Evolutionary conservation across 1,139 yeast genomes (phyloP).

Genomic region (Pichia sp.): DNA sequence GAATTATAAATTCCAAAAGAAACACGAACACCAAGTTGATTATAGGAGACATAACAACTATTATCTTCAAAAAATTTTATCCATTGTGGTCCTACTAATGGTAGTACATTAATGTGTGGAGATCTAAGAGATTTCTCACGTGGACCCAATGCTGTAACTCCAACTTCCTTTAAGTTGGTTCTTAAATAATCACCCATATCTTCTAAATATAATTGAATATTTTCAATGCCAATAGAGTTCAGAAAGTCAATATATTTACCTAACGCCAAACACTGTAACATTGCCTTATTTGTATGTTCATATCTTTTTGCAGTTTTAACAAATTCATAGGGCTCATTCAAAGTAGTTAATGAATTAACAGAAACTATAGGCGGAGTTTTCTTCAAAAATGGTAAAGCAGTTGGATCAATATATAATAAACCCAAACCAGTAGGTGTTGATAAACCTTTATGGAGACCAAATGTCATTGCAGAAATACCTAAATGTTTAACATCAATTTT

Average conservation of each 20-base stretch:
- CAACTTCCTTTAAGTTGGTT: not conserved
- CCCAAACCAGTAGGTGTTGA: constrained; percentile 7
- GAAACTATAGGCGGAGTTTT: not conserved
- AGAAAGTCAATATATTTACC: constrained; percentile 2
- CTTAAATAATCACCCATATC: not conserved
- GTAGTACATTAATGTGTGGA: not conserved
- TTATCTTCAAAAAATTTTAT: not conserved
- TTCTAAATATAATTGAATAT: not conserved
- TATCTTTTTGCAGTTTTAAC: not conserved
- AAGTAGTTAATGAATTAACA: not conserved
- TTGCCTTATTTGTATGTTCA: constrained; percentile 4
- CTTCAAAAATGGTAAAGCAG: not conserved
- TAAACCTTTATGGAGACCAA: constrained; percentile 6
- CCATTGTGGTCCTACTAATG: not conserved
- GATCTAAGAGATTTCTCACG: not conserved
- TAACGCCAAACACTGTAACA: constrained; percentile 5
- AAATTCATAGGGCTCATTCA: not conserved
- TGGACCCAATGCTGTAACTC: not conserved
- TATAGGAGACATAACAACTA: not conserved
- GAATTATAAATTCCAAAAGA: not conserved
- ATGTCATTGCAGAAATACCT: constrained; percentile 6
- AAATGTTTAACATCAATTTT: constrained; percentile 5
- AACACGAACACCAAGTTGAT: not conserved
- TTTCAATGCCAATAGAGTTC: not conserved
- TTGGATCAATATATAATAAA: not conserved